Evolutionary conservation across 2,329 filamentous ascomycete genomes (phyloP).

Genomic region (Thermoascus crustaceus): DNA sequence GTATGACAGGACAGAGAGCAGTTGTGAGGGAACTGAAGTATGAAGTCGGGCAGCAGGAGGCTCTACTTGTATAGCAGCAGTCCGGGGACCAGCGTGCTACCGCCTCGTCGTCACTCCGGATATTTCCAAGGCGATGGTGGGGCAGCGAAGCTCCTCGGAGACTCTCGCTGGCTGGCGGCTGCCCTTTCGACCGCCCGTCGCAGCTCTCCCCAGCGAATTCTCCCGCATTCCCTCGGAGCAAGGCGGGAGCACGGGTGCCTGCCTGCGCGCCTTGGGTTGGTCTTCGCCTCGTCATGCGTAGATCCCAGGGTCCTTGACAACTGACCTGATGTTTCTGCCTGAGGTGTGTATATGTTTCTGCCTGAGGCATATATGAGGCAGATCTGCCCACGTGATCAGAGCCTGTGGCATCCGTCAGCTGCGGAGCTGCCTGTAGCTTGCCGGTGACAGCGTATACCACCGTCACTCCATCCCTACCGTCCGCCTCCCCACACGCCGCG

Average conservation of each 20-base stretch:
- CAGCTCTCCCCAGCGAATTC: conserved; percentile 26
- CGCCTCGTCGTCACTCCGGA: conserved; percentile 21
- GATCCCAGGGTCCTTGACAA: too few species aligned
- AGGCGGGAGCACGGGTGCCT: conserved; percentile 12
- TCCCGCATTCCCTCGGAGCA: conserved; percentile 29
- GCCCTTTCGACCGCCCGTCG: conserved; percentile 17
- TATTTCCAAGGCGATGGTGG: conserved; percentile 32
- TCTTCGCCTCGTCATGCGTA: too few species aligned
- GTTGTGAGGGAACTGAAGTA: conserved; percentile 6
- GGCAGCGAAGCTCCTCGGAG: conserved; percentile 20
- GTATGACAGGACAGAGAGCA: conserved; percentile 6
- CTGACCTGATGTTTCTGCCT: too few species aligned
- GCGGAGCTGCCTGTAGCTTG: conserved; percentile 2
- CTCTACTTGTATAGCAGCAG: conserved; percentile 3
- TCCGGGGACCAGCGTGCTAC: conserved; percentile 12
- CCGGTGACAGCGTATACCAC: conserved; percentile 1
- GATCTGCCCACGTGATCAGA: background rate
- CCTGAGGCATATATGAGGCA: background rate
- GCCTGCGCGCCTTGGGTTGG: background rate
- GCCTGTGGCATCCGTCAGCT: conserved; percentile 1
- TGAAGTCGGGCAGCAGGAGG: background rate
- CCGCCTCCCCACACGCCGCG: background rate
- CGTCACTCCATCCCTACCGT: background rate
- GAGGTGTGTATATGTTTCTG: conserved; percentile 3
- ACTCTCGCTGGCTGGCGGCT: conserved; percentile 18